Conservation (phyloP, 2,329 filamentous ascomycete genomes). For the Biscogniauxia mediterranea region DNA sequence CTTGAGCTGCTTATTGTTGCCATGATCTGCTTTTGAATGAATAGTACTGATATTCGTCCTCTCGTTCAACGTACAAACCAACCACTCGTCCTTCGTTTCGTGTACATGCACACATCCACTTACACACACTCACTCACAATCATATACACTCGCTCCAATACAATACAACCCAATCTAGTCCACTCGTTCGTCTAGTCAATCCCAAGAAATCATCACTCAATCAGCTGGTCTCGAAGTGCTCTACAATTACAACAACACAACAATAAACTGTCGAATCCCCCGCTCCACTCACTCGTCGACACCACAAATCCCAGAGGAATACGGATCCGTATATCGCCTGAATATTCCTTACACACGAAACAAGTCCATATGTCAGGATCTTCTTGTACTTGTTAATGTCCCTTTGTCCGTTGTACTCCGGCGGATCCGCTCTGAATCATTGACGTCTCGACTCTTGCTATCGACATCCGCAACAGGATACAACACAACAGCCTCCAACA, state of each 20-base stretch:
- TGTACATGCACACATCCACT: neutral
- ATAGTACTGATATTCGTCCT: conserved; percentile 19
- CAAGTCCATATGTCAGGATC: neutral
- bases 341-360: neutral
- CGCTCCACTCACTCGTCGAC: neutral
- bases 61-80: conserved; percentile 10
- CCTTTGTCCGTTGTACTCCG: neutral
- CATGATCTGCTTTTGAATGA: conserved; percentile 12
- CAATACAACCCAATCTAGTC: neutral
- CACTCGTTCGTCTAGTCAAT: neutral
- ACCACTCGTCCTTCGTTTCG: conserved; percentile 11
- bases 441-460: neutral
- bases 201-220: neutral
- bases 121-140: no score
- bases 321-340: neutral
- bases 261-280: neutral
- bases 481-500: neutral
- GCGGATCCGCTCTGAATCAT: neutral
- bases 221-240: neutral
- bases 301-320: neutral
- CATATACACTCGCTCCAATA: no score
- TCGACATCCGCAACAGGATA: neutral
- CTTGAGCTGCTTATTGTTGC: conserved; percentile 7
- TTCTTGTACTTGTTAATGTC: neutral
- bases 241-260: no score